Base-by-base conservation (phyloP, 108 stramenopile genomes). In the Nannochloropsis salina region DNA sequence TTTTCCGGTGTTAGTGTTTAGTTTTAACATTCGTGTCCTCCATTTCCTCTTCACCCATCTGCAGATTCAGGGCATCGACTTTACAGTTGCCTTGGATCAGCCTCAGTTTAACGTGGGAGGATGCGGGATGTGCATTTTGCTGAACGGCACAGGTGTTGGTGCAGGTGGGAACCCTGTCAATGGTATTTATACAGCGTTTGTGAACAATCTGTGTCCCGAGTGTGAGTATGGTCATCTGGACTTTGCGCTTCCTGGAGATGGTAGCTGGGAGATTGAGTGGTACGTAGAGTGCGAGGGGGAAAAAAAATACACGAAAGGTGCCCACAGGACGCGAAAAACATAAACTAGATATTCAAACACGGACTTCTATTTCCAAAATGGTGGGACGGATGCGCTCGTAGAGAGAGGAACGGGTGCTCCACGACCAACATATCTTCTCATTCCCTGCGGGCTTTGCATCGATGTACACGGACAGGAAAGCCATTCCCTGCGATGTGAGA, bases 181-280 rank as follows among this genome's bases (percentile, higher is more conserved):
- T 15, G 61, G 61, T 74, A 74, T n/a, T 74, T 74, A 74, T 6
- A 74, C 61, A n/a, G 61, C n/a, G 61, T 74, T 74, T 74, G 61
- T 74, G 61, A 74, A 74, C 61, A 74, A 74, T 74, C 6, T 74
- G 61, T 74, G 61, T 8, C 61, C 61, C 20, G 61, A 74, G 6
- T 74, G 61, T 8, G 61, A 74, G 6, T 74, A n/a, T n/a, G 61
- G 61, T 3, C 61, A 74, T 6, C 6, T 74, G 61, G 61, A 74
- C 61, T 74, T 74, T 74, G 61, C 61, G 4, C 15, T n/a, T n/a
- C 61, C 61, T 15, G 61, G 61, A n/a, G 61, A 74, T 6, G 61
- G 61, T n/a, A 74, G 61, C 61, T 74, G 61, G 61, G 61, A 74
- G 20, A 74, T 74, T 2, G 61, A 74, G 61, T 74, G 61, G 61